Percentiles rank a stretch among this genome's conserved stretches.
These are phyloP conservation scores for Senecio squalidus DNA, from an alignment of 140 eudicot species.

Conservation along the genomic window DNA sequence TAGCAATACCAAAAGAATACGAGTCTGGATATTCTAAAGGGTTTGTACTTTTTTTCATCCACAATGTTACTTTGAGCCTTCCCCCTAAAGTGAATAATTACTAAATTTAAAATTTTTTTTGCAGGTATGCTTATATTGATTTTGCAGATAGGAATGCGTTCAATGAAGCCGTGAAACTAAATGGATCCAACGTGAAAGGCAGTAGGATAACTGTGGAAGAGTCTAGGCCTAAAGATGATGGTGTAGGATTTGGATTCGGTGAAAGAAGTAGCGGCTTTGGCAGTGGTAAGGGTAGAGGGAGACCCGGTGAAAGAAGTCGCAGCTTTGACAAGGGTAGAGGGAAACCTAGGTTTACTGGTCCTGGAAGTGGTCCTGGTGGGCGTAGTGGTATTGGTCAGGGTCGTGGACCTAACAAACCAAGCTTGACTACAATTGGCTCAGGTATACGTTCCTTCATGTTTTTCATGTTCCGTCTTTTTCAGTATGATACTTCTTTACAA, in stretches of 20 bases:
- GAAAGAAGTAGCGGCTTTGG: neutral
- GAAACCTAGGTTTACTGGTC: neutral
- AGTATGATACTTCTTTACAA: no score
- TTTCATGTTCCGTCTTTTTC: no score
- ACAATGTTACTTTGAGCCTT: neutral
- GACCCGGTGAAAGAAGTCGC: neutral
- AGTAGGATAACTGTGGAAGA: neutral
- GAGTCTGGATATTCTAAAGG: neutral
- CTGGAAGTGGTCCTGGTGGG: neutral
- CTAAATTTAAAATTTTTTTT: neutral
- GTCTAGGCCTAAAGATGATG: neutral
- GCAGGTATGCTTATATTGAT: slow-evolving; percentile 23
- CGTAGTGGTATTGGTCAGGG: neutral
- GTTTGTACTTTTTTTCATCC: neutral
- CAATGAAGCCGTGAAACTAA: slow-evolving; percentile 46
- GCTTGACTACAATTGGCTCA: neutral
- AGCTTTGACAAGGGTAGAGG: neutral
- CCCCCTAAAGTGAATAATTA: neutral
- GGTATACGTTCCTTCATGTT: neutral
- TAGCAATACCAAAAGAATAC: neutral
- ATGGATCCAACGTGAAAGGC: slow-evolving; percentile 39
- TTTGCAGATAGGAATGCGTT: slow-evolving; percentile 40
- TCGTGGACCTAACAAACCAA: neutral
- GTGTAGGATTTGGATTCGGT: neutral
- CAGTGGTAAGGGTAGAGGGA: neutral